Percentiles rank a stretch among this genome's conserved stretches.
phyloP scores from a whole-genome alignment of 352 stramenopile genomes.

The Phytopythium delawarense region DNA sequence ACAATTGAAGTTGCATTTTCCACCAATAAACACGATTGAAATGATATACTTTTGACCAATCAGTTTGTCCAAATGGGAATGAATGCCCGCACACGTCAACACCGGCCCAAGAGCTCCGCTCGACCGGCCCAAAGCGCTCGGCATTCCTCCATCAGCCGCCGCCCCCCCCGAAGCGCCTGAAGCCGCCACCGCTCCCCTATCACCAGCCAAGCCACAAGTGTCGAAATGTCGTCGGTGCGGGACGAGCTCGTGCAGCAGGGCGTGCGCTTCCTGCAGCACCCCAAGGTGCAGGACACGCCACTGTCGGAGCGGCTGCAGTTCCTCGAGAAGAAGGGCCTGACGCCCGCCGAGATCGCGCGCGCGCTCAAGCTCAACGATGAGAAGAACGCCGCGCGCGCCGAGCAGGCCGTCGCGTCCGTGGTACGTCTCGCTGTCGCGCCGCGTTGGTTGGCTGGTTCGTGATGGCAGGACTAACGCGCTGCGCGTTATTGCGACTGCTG shows the following conservation, averaged over 20 bases:
- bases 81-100: constrained; percentile 12
- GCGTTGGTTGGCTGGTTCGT: neutral
- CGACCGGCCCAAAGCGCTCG: neutral
- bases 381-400: constrained; percentile 40
- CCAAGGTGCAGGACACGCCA: constrained; percentile 71
- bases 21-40: neutral
- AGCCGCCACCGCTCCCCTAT: neutral
- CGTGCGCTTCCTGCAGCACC: constrained; percentile 75
- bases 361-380: constrained; percentile 69
- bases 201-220: neutral
- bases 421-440: constrained; percentile 17
- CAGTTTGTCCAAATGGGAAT: neutral
- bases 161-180: neutral
- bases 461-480: constrained; percentile 2
- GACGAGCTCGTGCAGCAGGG: constrained; percentile 66
- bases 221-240: constrained; percentile 23
- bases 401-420: constrained; percentile 57
- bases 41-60: constrained; percentile 7
- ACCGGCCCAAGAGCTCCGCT: neutral
- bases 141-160: neutral
- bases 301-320: constrained; percentile 68
- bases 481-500: neutral
- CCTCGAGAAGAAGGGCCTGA: constrained; percentile 75
- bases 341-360: constrained; percentile 56
- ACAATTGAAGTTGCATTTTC: constrained; percentile 16